phyloP scores from a whole-genome alignment of 768 basidiomycete species.

The Pleurotus giganteus region DNA sequence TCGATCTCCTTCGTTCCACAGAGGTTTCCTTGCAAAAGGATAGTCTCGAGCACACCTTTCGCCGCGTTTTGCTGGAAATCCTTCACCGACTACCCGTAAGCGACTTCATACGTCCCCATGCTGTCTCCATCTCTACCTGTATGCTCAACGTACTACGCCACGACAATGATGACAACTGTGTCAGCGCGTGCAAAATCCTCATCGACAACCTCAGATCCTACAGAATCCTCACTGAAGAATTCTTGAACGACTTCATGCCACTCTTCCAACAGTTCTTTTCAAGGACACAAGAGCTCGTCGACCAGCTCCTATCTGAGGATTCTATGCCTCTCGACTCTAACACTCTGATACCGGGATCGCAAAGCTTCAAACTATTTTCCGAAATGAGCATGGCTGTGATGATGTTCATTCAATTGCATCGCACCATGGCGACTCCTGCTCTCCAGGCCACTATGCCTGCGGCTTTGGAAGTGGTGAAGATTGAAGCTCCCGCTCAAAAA shows the following conservation, averaged over 20 bases:
- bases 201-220: conserved; percentile 85
- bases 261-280: conserved; percentile 77
- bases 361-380: conserved; percentile 90
- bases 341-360: conserved; percentile 62
- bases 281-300: conserved; percentile 70
- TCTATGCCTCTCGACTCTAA: conserved; percentile 56
- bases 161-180: conserved; percentile 97
- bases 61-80: conserved; percentile 84
- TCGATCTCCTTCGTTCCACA: conserved; percentile 69
- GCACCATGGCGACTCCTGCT: conserved; percentile 57
- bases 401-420: conserved; percentile 83
- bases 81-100: conserved; percentile 82
- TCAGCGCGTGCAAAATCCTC: conserved; percentile 85
- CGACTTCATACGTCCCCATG: conserved; percentile 73
- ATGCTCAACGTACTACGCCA: conserved; percentile 81
- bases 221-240: conserved; percentile 68
- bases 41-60: conserved; percentile 73
- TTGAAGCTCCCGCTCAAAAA: conserved; percentile 81
- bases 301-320: conserved; percentile 70
- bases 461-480: conserved; percentile 74
- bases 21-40: conserved; percentile 68
- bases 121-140: conserved; percentile 65
- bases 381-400: conserved; percentile 94
- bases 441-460: conserved; percentile 71
- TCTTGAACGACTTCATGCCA: conserved; percentile 74